phyloP scores from a whole-genome alignment of 164 flowering plant genomes.

The Saururus chinensis region DNA sequence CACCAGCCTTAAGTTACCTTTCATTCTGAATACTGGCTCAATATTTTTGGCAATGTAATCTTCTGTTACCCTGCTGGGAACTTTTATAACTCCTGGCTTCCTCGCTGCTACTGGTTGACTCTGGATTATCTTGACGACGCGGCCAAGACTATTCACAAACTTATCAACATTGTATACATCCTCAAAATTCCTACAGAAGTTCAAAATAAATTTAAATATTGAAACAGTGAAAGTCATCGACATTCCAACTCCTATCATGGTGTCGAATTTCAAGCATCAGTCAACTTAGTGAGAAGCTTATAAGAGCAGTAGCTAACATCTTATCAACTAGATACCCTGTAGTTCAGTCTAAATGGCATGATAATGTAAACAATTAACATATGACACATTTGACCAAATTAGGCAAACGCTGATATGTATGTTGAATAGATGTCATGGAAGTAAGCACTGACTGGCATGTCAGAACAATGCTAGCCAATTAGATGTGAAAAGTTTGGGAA shows the following conservation, averaged over 20 bases:
- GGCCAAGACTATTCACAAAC: slow-evolving; percentile 58
- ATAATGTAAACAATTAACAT: no score
- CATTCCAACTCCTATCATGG: neutral
- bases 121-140: slow-evolving; percentile 58
- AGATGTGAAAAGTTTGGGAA: neutral
- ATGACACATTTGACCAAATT: neutral
- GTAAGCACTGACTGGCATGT: neutral
- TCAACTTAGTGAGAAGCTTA: neutral
- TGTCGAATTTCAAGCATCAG: neutral
- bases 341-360: neutral
- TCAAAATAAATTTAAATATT: no score
- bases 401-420: no score
- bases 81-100: slow-evolving; percentile 54
- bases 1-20: slow-evolving; percentile 59
- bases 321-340: no score
- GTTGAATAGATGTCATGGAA: neutral
- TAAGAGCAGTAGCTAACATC: no score
- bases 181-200: slow-evolving; percentile 47
- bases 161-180: slow-evolving; percentile 79
- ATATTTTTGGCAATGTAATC: slow-evolving; percentile 54
- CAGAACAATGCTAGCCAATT: neutral
- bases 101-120: slow-evolving; percentile 42
- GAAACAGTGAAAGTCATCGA: no score
- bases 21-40: slow-evolving; percentile 45
- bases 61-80: slow-evolving; percentile 66